Percentiles rank a stretch among this genome's conserved stretches.
Evolutionary conservation across 1,284 basidiomycete species (phyloP).

Genomic region (Trametes hirsuta): DNA sequence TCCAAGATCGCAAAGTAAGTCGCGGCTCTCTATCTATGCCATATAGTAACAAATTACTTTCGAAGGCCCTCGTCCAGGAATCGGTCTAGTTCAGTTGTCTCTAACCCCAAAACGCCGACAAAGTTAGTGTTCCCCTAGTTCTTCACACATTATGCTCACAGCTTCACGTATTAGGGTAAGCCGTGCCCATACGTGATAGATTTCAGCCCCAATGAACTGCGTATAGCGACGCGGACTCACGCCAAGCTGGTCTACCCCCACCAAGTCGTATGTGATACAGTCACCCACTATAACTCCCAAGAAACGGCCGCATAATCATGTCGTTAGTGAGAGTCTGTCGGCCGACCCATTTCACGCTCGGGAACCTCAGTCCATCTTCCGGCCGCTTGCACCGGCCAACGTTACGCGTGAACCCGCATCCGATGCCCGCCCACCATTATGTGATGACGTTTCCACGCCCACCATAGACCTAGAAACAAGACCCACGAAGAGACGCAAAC

Average conservation of each 20-base stretch:
- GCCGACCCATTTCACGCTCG: background rate
- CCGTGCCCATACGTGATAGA: background rate
- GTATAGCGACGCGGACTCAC: constrained; percentile 3
- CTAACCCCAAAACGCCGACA: constrained; percentile 15
- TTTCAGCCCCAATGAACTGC: background rate
- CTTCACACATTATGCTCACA: background rate
- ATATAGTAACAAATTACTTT: background rate
- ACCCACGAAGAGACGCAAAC: constrained; percentile 19
- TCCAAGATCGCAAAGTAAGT: constrained; percentile 26
- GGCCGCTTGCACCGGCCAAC: constrained; percentile 11
- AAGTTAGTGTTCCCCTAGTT: constrained; percentile 3
- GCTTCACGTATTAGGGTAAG: background rate
- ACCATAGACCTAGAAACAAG: constrained; percentile 6
- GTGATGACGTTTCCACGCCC: background rate
- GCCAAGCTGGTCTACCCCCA: constrained; percentile 1
- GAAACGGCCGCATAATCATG: constrained; percentile 6
- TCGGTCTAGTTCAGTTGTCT: constrained; percentile 23
- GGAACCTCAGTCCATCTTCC: constrained; percentile 10
- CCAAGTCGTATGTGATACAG: background rate
- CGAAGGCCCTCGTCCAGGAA: constrained; percentile 13
- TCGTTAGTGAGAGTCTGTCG: background rate
- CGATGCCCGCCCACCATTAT: background rate
- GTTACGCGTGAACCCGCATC: background rate
- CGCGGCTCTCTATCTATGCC: no score
- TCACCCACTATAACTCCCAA: constrained; percentile 11